Evolutionary conservation across 176 grass and related monocot genomes (phyloP), one percentile per base, ranked within the genome.

Genomic region (Alloteropsis semialata): DNA sequence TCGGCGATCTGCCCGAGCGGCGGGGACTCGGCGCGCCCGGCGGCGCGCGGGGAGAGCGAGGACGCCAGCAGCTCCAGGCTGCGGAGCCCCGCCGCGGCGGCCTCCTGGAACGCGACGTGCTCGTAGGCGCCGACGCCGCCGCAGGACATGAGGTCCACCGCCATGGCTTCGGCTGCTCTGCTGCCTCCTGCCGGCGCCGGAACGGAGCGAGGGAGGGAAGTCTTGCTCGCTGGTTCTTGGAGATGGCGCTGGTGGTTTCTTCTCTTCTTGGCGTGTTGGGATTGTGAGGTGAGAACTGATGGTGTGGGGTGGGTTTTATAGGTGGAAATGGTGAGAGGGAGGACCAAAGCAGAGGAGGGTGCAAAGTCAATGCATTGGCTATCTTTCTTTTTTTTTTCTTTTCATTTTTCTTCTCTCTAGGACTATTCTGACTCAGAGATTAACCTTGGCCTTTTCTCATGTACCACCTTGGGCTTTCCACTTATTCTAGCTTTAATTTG

Each of bases 11-110:
- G 84, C 0, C 72, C 89, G 2, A 92, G 63, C 64, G 78, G 76
- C 41, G 53, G 65, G n/a, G 84, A 48, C 30, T 76, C 57, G 7
- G 51, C 28, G 38, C 0, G 72, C 66, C 21, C 81, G 48, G 88
- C 14, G 18, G 81, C 14, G 32, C 46, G 28, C 18, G 63, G 33
- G 13, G 92, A 85, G 19, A 98, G 87, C 6, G 89, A 87, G 16
- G 88, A 89, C 15, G 87, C 75, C 9, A 98, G 76, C 13, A 89
- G 81, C 72, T 98, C 96, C 1, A 98, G 42, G 88, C 90, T 98
- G 49, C 89, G 87, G 14, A 98, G 81, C 22, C 96, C 92, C 12
- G 92, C 92, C 14, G 81, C 58, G 0, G 92, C 82, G 3, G 92
- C 96, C 72, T 98, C 96, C 87, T 93, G 81, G 70, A 98, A 88